Percentiles rank a stretch among this genome's conserved stretches.
Evolutionary conservation across 192 early-diverging fungal genomes (phyloP).

Genomic region (Mortierella hygrophila): DNA sequence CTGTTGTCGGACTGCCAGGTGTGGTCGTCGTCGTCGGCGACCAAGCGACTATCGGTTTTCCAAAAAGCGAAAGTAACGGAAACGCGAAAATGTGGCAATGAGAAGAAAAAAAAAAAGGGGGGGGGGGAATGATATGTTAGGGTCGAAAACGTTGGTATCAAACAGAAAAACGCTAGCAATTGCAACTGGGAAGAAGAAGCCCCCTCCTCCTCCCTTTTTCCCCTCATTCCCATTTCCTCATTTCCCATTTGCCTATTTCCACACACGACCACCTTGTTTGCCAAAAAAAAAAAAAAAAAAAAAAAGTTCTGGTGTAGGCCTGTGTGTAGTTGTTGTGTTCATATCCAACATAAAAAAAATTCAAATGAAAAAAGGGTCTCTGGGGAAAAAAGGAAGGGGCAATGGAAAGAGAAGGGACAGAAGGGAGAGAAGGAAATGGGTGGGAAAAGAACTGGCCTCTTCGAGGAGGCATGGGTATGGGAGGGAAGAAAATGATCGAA

Average conservation of each 20-base stretch:
- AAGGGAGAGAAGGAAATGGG: neutral
- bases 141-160: neutral
- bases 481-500: neutral
- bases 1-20: conserved; percentile 19
- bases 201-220: neutral
- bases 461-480: too few relatives aligned
- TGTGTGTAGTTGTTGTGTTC: neutral
- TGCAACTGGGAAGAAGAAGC: neutral
- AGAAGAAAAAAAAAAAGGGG: neutral
- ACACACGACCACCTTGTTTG: neutral
- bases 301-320: neutral
- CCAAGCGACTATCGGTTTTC: neutral
- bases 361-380: neutral
- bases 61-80: neutral
- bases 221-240: neutral
- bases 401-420: neutral
- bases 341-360: neutral
- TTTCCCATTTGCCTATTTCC: neutral
- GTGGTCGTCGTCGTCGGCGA: neutral
- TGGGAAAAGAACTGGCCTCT: neutral
- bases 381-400: neutral
- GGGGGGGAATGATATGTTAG: neutral
- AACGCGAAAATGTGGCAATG: neutral
- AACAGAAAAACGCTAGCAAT: neutral
- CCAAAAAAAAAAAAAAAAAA: neutral